Conservation (phyloP, 2,329 filamentous ascomycete species). For the Scytalidium lignicola region DNA sequence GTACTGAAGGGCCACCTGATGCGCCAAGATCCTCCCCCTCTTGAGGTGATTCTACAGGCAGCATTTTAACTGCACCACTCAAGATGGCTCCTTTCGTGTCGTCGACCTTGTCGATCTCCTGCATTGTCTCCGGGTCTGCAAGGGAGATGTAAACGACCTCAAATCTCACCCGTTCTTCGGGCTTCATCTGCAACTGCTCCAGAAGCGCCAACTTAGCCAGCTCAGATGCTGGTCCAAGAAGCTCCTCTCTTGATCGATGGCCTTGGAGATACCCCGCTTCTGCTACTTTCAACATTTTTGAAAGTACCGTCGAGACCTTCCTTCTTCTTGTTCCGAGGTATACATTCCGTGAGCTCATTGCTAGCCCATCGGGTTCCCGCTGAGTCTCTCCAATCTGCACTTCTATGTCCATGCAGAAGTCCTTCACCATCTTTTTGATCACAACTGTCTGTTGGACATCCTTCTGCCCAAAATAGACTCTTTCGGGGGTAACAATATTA, state of each 20-base stretch:
- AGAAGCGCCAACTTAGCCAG: slow-evolving; percentile 50
- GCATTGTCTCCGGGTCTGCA: slow-evolving; percentile 76
- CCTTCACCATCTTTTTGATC: slow-evolving; percentile 78
- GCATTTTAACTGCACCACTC: slow-evolving; percentile 87
- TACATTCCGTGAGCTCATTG: slow-evolving; percentile 88
- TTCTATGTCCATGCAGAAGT: slow-evolving; percentile 75
- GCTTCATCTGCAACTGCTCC: slow-evolving; percentile 57
- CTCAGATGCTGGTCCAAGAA: slow-evolving; percentile 66
- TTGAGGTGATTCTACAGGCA: slow-evolving; percentile 66
- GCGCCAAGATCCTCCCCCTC: slow-evolving; percentile 72
- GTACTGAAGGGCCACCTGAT: slow-evolving; percentile 67
- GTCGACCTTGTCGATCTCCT: slow-evolving; percentile 71
- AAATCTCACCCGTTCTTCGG: slow-evolving; percentile 60
- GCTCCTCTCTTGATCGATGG: slow-evolving; percentile 51
- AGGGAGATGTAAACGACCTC: slow-evolving; percentile 92
- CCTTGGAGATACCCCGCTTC: slow-evolving; percentile 57
- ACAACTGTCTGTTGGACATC: slow-evolving; percentile 95
- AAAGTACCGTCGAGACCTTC: slow-evolving; percentile 66
- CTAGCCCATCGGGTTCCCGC: slow-evolving; percentile 75
- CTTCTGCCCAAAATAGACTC: slow-evolving; percentile 94
- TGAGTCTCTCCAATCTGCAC: slow-evolving; percentile 71
- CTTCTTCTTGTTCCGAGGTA: slow-evolving; percentile 78
- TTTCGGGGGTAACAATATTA: slow-evolving; percentile 72
- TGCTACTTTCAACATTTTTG: slow-evolving; percentile 63
- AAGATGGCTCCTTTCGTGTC: slow-evolving; percentile 69